Evolutionary conservation across 768 basidiomycete species (phyloP), one percentile per base, ranked within the genome.

Genomic region (Termitomyces sp.): DNA sequence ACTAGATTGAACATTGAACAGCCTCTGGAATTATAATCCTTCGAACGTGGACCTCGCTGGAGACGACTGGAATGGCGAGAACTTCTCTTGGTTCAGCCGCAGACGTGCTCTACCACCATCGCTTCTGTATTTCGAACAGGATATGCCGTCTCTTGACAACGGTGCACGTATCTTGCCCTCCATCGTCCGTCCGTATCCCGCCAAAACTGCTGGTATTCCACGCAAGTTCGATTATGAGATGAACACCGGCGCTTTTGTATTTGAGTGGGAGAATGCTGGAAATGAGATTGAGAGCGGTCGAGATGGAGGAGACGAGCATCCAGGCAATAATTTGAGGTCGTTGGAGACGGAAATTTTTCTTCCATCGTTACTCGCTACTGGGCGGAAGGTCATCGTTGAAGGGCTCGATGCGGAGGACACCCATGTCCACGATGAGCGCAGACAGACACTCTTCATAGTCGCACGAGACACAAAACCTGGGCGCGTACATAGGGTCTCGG

Each of bases 1-100:
- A 53, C 45, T 60, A 37, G 40, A 3, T 9, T 34, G 34, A 19
- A 45, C 21, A 51, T 11, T 45, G 1, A 34, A 17, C 21, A 97
- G 93, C 2, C 71, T 98, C 6, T 98, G 96, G 96, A 93, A 90
- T 57, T 98, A 97, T 68, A 97, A 98, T 64, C 89, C 95, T 0
- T 74, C 78, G 50, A 98, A 98, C 70, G 77, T 80, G 38, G 94
- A 98, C 66, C 62, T 68, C 17, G 62, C 69, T 24, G 96, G 96
- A 15, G 95, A 98, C 66, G 71, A 85, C 66, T 97, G 95, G 95
- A 96, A 95, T 62, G 92, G 90, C 51, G 95, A 99, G 70, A 97
- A 95, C 71, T 98, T 99, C 67, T 93, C 92, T 1, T 97, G 92
- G 91, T 98, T 93, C 78, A 84, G 84, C 63, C 72, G 74, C 42